Percentiles rank a stretch among this genome's conserved stretches.
Conservation (phyloP, 176 grass and related monocot species). For the Tillandsia leiboldiana region DNA sequence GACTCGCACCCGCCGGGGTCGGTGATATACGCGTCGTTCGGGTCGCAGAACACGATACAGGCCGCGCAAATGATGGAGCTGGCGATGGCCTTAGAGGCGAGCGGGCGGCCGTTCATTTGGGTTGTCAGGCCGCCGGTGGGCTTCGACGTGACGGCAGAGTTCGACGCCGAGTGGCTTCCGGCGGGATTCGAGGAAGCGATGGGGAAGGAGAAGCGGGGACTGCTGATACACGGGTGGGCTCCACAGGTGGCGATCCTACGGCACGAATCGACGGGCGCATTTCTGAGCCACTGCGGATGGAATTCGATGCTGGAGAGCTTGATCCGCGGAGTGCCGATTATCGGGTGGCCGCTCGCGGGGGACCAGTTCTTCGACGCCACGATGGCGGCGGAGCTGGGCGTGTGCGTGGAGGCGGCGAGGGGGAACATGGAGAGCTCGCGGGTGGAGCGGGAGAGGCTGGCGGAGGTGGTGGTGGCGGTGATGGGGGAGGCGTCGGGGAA, state of each 20-base stretch:
- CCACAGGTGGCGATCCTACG: slow-evolving; percentile 13
- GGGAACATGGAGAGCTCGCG: slow-evolving; percentile 1
- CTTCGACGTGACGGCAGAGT: slow-evolving; percentile 4
- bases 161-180: slow-evolving; percentile 12
- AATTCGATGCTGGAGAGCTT: slow-evolving; percentile 14
- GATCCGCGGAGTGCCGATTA: slow-evolving; percentile 8
- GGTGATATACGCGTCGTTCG: slow-evolving; percentile 16
- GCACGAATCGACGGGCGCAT: slow-evolving; percentile 2
- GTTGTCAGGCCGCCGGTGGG: slow-evolving; percentile 1
- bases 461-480: slow-evolving; percentile 1
- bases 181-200: slow-evolving; percentile 9
- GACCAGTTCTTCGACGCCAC: slow-evolving; percentile 12
- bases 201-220: background rate
- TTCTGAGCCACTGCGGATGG: slow-evolving; percentile 20
- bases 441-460: background rate
- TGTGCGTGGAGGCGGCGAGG: slow-evolving; percentile 15
- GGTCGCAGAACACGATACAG: slow-evolving; percentile 12
- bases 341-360: slow-evolving; percentile 11
- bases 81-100: slow-evolving; percentile 11
- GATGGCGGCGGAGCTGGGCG: slow-evolving; percentile 6
- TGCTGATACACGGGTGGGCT: slow-evolving; percentile 4
- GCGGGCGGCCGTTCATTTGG: slow-evolving; percentile 13
- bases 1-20: slow-evolving; percentile 7
- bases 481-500: background rate
- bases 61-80: slow-evolving; percentile 14